Evolutionary conservation across 176 grass and related monocot genomes (phyloP), one percentile per base, ranked within the genome.

Genomic region (Aegilops longissima): DNA sequence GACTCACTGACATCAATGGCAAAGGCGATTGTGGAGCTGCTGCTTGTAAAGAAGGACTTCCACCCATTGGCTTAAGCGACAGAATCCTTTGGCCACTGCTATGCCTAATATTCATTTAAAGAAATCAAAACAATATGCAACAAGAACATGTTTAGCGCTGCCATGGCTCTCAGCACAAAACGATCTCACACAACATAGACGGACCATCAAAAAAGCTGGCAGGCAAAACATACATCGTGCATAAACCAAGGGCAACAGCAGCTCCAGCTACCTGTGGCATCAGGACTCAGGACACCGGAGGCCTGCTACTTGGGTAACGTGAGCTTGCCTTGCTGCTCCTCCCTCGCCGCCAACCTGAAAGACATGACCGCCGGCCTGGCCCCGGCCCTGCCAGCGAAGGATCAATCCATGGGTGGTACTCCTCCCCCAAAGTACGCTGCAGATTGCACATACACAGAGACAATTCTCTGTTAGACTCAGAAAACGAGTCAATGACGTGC

Each of bases 361-460:
- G 45, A 49, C 45, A 49, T 49, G 45, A 49, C 11, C 4, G 4
- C 12, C 3, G 12, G 45, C 12, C 12, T 12, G 44, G 45, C 12
- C 45, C 45, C 8, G 12, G 3, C 45, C 45, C 1, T 49, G 45
- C 45, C 12, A 13, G 80, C 77, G 45, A 90, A 95, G 2, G 93
- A 89, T 92, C 96, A 98, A 35, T 95, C 86, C 76, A 94, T 76
- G 16, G 76, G 82, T 30, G 88, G 58, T 17, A 78, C 77, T 71
- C 81, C 81, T 27, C 81, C 87, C 84, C 84, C 83, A 23, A 90
- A 86, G 78, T 73, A 81, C 74, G n/a, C 97, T 99, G 94, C 18
- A 45, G 82, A 73, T 70, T 84, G 68, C 73, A 54, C 38, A 82
- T 10, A 86, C 16, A 59, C 0, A 27, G 45, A 49, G 5, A 52